Conservation (phyloP, 257 asterid genomes). For the Fraxinus anomala region DNA sequence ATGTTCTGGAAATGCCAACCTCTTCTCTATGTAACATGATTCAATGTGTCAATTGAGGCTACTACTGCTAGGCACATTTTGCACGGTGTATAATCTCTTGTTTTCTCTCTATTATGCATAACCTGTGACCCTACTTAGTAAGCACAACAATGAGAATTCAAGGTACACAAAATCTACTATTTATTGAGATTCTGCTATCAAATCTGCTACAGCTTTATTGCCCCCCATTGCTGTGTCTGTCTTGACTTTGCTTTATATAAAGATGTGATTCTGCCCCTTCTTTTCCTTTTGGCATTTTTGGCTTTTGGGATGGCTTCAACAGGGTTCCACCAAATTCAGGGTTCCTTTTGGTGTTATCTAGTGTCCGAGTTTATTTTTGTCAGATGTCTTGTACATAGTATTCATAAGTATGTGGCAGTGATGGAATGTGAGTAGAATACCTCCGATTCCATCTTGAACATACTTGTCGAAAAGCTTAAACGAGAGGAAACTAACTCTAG, state of each 20-base stretch:
- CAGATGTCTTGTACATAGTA: neutral
- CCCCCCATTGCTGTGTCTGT: constrained; percentile 8
- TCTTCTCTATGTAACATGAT: neutral
- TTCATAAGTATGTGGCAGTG: neutral
- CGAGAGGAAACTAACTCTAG: neutral
- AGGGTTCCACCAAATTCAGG: constrained; percentile 3
- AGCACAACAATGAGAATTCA: neutral
- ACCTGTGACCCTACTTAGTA: neutral
- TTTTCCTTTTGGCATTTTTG: neutral
- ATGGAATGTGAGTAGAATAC: neutral
- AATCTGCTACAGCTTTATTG: constrained; percentile 15
- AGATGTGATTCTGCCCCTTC: constrained; percentile 29
- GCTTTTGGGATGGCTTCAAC: neutral
- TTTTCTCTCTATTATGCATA: neutral
- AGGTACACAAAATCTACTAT: neutral
- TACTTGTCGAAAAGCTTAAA: neutral
- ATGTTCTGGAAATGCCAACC: neutral
- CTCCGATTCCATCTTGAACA: neutral
- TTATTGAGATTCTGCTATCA: constrained; percentile 27
- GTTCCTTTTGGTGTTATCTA: too few relatives aligned
- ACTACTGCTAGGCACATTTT: neutral
- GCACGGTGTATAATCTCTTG: too few relatives aligned
- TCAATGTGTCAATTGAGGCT: neutral
- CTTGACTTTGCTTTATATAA: constrained; percentile 39
- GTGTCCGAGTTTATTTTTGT: too few relatives aligned